phyloP scores from a whole-genome alignment of 768 basidiomycete genomes.

The Boletus patriciae region DNA sequence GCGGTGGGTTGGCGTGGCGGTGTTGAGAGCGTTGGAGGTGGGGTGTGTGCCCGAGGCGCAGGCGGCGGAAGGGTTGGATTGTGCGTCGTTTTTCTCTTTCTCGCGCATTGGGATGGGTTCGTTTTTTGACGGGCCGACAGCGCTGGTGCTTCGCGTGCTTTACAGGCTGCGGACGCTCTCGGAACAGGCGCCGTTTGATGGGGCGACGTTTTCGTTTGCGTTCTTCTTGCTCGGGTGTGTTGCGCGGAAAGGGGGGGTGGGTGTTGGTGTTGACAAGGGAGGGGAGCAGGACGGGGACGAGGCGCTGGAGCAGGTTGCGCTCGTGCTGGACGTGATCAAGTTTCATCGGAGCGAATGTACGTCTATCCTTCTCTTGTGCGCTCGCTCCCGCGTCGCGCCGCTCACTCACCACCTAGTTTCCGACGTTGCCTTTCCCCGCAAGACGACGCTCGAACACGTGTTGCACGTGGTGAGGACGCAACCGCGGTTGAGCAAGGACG shows the following conservation, averaged over 20 bases:
- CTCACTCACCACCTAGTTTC: slow-evolving; percentile 48
- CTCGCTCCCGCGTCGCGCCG: slow-evolving; percentile 6
- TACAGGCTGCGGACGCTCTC: slow-evolving; percentile 80
- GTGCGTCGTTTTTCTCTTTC: not conserved
- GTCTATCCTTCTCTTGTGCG: not conserved
- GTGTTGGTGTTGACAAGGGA: slow-evolving; percentile 32
- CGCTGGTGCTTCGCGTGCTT: slow-evolving; percentile 77
- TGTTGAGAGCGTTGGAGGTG: slow-evolving; percentile 69
- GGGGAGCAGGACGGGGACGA: slow-evolving; percentile 46
- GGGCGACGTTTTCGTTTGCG: slow-evolving; percentile 80
- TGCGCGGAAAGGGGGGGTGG: slow-evolving; percentile 66
- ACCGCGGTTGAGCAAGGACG: slow-evolving; percentile 79
- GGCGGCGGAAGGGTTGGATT: slow-evolving; percentile 64
- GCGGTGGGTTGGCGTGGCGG: slow-evolving; percentile 80
- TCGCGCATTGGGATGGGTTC: too few relatives aligned
- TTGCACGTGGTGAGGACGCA: slow-evolving; percentile 73
- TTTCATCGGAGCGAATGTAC: slow-evolving; percentile 36
- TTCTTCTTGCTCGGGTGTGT: slow-evolving; percentile 75
- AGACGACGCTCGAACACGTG: slow-evolving; percentile 64
- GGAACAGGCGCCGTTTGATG: slow-evolving; percentile 80
- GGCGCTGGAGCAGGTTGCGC: slow-evolving; percentile 75
- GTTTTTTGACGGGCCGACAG: slow-evolving; percentile 40
- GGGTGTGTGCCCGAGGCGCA: slow-evolving; percentile 69
- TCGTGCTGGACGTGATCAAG: slow-evolving; percentile 47
- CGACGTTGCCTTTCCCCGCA: slow-evolving; percentile 70